Evolutionary conservation across 192 early-diverging fungal genomes (phyloP).

Genomic region (Phlyctochytrium bullatum): DNA sequence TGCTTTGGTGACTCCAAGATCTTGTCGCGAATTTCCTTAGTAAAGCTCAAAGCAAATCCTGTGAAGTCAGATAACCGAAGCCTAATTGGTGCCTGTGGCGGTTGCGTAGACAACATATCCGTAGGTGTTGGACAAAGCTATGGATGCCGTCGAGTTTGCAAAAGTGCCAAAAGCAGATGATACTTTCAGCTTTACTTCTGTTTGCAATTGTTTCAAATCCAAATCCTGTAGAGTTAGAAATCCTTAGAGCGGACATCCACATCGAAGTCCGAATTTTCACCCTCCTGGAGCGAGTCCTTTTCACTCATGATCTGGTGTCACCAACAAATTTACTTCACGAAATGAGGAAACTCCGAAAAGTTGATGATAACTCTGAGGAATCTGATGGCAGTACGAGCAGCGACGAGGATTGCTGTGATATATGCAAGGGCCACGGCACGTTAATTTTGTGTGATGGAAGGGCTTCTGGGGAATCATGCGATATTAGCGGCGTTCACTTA

Average conservation of each 20-base stretch:
- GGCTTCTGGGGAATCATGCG: conserved; percentile 6
- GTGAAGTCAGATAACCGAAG: no score
- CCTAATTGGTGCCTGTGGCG: no score
- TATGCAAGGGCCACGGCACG: not conserved
- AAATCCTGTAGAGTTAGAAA: no score
- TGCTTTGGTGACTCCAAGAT: not conserved
- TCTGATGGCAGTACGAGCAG: not conserved
- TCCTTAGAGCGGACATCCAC: no score
- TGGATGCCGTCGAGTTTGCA: not conserved
- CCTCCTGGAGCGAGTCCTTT: no score
- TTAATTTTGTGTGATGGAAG: conserved; percentile 9
- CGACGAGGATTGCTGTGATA: conserved; percentile 3
- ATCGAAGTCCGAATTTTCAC: no score
- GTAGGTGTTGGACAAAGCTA: conserved; percentile 1
- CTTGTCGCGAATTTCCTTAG: conserved; percentile 8
- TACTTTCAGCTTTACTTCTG: not conserved
- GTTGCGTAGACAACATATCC: conserved; percentile 14
- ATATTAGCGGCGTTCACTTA: not conserved
- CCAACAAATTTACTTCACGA: no score
- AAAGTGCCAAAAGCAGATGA: not conserved
- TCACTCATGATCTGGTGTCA: no score
- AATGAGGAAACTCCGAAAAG: no score
- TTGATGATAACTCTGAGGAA: no score
- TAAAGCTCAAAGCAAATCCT: conserved; percentile 23
- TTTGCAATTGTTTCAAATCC: no score